A percentile compares a stretch with the other conserved stretches of the same genome.
Conservation (phyloP, 495 filamentous ascomycete species). For the Lasiosphaeria hispida region DNA sequence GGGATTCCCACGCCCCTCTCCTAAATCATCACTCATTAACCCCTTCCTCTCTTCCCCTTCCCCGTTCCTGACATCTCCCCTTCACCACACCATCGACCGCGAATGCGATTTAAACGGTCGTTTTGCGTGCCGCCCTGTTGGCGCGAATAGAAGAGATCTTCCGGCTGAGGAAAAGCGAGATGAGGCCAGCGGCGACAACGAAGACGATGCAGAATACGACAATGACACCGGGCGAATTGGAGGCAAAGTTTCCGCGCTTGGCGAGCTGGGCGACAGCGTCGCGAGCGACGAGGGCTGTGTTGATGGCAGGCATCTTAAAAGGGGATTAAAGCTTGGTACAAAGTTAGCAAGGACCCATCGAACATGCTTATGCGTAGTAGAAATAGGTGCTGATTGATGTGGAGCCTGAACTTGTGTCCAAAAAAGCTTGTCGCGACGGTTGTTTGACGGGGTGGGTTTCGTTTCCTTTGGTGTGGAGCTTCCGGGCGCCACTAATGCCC, state of each 20-base stretch:
- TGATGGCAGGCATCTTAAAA: constrained; percentile 47
- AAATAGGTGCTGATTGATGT: background rate
- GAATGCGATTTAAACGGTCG: constrained; percentile 12
- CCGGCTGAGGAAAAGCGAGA: constrained; percentile 46
- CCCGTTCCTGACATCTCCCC: background rate
- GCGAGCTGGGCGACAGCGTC: constrained; percentile 43
- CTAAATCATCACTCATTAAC: constrained; percentile 10
- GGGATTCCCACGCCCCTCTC: background rate
- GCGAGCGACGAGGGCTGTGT: constrained; percentile 46
- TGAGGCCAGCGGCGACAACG: constrained; percentile 48
- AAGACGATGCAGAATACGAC: constrained; percentile 60
- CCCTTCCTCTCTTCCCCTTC: background rate
- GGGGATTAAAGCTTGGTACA: background rate
- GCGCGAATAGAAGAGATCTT: constrained; percentile 25
- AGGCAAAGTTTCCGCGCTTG: constrained; percentile 53
- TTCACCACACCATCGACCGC: background rate
- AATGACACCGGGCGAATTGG: constrained; percentile 52
- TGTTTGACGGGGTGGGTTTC: constrained; percentile 1
- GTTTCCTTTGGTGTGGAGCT: background rate
- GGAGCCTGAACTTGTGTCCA: background rate
- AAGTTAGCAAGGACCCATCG: constrained; percentile 10
- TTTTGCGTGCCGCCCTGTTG: constrained; percentile 35
- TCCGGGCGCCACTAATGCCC: background rate
- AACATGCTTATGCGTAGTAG: background rate
- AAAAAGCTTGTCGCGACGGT: background rate